Base-by-base conservation (phyloP, 2,329 filamentous ascomycete species). In the Elsinoe necatrix region DNA sequence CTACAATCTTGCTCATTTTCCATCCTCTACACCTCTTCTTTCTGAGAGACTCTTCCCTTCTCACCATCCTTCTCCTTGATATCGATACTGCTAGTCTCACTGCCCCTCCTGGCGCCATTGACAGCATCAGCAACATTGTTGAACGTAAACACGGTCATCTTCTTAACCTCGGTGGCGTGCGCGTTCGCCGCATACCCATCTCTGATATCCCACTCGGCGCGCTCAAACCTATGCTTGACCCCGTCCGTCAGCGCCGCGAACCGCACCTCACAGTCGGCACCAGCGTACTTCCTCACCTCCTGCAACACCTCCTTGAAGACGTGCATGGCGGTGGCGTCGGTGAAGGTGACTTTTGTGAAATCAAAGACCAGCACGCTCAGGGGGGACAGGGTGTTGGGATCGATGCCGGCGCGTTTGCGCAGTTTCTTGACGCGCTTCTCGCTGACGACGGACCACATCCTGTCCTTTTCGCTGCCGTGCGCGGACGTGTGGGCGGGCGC, bases 401-500 rank as follows among this genome's bases (percentile, higher is more conserved):
- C 68, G 57, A 74, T 70, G 5, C 65, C 64, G 56, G 66, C 67
- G 58, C 68, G 67, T 23, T 67, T 70, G 2, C 80, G 74, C 0
- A 82, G 71, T 16, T 72, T 71, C 0, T 66, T 66, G 0, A 81
- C 71, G 9, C 75, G 73, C 29, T 75, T 74, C 62, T 76, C 73
- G 1, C 72, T 74, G 0, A 75, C 73, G 0, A 80, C 77, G 25
- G 77, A 80, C 80, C 80, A 83, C 58, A 72, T 79, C 2, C 78
- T 72, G 23, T 76, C 73, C 0, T 65, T 65, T 41, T 70, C 68
- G 1, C 63, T 62, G 16, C 67, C 67, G 27, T 69, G 65, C 0
- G 68, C 65, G 4, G 70, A 67, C 47, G 70, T 68, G 58, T 73
- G 71, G 2, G 69, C 63, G 0, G 71, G 69, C 0, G 73, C 68